Conservation (phyloP, 2,329 filamentous ascomycete genomes). For the Talaromyces sp. region DNA sequence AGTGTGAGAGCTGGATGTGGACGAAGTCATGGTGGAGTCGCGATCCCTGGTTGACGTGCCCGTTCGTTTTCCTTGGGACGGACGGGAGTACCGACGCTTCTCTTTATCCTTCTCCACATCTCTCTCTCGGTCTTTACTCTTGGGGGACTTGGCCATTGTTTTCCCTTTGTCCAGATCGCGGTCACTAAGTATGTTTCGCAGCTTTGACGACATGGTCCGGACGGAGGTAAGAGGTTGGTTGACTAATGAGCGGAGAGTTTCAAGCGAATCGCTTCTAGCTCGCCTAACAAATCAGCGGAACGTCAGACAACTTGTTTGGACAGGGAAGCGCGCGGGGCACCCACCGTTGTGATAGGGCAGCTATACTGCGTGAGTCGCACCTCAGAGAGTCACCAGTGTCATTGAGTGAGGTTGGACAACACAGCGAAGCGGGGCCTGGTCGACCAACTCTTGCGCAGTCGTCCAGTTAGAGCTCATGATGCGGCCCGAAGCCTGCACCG, state of each 20-base stretch:
- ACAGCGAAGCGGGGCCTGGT: constrained; percentile 11
- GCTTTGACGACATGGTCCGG: constrained; percentile 19
- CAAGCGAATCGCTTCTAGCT: constrained; percentile 11
- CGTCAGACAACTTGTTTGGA: background rate
- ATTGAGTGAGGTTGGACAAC: constrained; percentile 5
- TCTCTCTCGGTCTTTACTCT: constrained; percentile 25
- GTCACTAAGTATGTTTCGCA: constrained; percentile 19
- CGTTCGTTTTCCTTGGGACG: constrained; percentile 23
- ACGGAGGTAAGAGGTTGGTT: background rate
- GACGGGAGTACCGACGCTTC: constrained; percentile 17
- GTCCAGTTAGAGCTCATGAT: constrained; percentile 17
- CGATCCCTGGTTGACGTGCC: constrained; percentile 23
- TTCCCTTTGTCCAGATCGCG: constrained; percentile 17
- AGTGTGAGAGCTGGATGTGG: constrained; percentile 20
- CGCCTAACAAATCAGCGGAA: constrained; percentile 7
- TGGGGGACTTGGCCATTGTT: constrained; percentile 23
- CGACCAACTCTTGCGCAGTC: constrained; percentile 8
- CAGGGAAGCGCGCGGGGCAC: constrained; percentile 12
- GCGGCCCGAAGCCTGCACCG: constrained; percentile 7
- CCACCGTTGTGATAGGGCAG: constrained; percentile 13
- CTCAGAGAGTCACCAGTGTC: background rate
- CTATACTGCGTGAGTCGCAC: constrained; percentile 6
- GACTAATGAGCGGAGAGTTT: constrained; percentile 3
- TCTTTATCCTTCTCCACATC: constrained; percentile 23
- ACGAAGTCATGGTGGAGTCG: constrained; percentile 21